These are phyloP conservation scores for Boletus tomentosulus DNA, from an alignment of 768 basidiomycete genomes.

Conservation along the genomic window DNA sequence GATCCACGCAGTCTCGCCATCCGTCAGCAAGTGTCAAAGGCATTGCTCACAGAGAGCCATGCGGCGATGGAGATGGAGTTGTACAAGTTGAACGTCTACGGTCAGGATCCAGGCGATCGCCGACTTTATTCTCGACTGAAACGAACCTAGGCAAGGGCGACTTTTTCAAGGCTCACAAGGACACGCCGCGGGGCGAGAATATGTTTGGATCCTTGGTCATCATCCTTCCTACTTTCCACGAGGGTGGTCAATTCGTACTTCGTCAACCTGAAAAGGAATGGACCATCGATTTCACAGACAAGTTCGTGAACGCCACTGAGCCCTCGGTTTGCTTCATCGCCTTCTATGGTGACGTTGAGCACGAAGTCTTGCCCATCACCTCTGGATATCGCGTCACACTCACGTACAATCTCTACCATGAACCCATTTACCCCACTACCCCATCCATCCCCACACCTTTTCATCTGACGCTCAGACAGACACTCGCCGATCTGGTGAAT, in stretches of 20 bases:
- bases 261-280: conserved; percentile 33
- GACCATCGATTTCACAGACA: conserved; percentile 35
- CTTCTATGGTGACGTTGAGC: conserved; percentile 40
- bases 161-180: conserved; percentile 50
- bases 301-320: neutral
- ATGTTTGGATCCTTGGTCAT: conserved; percentile 37
- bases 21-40: conserved; percentile 14
- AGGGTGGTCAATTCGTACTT: conserved; percentile 43
- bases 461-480: neutral
- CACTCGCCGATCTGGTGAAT: neutral
- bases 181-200: conserved; percentile 39
- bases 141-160: conserved; percentile 29
- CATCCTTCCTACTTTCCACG: conserved; percentile 38
- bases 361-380: conserved; percentile 14
- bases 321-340: conserved; percentile 34
- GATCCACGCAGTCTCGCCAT: conserved; percentile 30
- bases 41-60: conserved; percentile 26
- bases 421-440: neutral
- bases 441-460: neutral
- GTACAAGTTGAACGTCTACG: conserved; percentile 47
- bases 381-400: conserved; percentile 17
- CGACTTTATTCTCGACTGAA: no score
- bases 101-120: conserved; percentile 27
- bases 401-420: conserved; percentile 35
- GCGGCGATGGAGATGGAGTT: conserved; percentile 26